These are phyloP conservation scores for Angomonas ambiguus DNA, from an alignment of 208 protist species.

Conservation along the genomic window DNA sequence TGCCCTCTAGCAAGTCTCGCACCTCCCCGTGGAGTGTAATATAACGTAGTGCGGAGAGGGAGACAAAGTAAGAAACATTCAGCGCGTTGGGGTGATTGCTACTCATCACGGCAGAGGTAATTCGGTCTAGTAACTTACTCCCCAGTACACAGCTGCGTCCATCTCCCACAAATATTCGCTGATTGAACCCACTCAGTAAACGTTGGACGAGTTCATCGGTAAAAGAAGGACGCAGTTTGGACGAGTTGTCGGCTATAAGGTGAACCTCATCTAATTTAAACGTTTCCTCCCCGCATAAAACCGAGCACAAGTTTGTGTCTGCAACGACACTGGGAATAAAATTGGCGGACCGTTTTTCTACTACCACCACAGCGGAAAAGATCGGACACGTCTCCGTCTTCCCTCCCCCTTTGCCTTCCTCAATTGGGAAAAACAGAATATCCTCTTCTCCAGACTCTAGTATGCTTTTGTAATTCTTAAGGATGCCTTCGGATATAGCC, in stretches of 20 bases:
- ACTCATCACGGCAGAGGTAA: constrained; percentile 17
- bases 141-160: constrained; percentile 14
- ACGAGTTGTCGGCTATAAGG: constrained; percentile 19
- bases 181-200: constrained; percentile 26
- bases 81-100: constrained; percentile 8
- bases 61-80: constrained; percentile 18
- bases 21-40: constrained; percentile 4
- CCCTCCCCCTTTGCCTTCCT: not conserved
- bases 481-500: not conserved
- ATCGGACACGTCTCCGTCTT: not conserved
- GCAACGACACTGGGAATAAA: constrained; percentile 6
- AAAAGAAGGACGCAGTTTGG: constrained; percentile 18
- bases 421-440: not conserved
- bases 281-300: not conserved
- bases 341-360: not conserved
- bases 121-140: constrained; percentile 16
- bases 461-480: not conserved
- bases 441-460: not conserved
- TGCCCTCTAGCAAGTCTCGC: constrained; percentile 21
- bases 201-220: constrained; percentile 16
- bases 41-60: constrained; percentile 5
- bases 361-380: constrained; percentile 8
- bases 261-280: constrained; percentile 26
- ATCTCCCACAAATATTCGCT: constrained; percentile 22
- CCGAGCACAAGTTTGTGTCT: constrained; percentile 14